Percentiles rank a stretch among this genome's conserved stretches.
Conservation (phyloP, 129 eudicot species). For the Centaurea solstitialis region DNA sequence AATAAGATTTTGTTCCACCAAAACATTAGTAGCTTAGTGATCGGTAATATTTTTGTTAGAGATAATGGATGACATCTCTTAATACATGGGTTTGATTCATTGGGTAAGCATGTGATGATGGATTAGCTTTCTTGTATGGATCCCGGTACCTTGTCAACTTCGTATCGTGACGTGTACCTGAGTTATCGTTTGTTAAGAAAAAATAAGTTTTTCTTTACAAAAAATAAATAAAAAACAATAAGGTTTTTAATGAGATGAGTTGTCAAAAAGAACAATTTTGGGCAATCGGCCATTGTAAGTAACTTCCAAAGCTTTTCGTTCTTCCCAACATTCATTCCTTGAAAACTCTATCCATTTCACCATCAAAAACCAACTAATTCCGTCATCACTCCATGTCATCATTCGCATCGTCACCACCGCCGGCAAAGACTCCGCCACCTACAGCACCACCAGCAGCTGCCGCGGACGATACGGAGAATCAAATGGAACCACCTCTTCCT, state of each 20-base stretch:
- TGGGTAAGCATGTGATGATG: too few species aligned
- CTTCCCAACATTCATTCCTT: conserved; percentile 10
- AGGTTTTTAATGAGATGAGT: conserved; percentile 7
- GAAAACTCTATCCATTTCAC: background rate
- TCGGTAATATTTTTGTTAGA: too few species aligned
- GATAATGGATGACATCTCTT: too few species aligned
- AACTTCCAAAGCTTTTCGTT: conserved; percentile 1
- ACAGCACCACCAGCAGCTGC: conserved; percentile 41
- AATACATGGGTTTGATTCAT: too few species aligned
- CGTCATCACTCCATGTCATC: conserved; percentile 15
- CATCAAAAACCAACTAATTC: conserved; percentile 8
- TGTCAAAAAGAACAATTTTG: conserved; percentile 24
- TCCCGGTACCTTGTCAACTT: too few species aligned
- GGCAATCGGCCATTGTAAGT: conserved; percentile 3
- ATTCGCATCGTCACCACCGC: conserved; percentile 25
- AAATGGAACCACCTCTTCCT: conserved; percentile 31
- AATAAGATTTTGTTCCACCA: too few species aligned
- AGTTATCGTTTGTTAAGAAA: too few species aligned
- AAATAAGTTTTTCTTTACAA: too few species aligned
- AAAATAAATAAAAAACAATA: too few species aligned
- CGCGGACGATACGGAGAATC: conserved; percentile 27
- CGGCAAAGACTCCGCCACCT: conserved; percentile 21
- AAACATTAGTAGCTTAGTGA: too few species aligned
- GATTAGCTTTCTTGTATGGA: too few species aligned
- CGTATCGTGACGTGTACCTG: too few species aligned